phyloP scores from a whole-genome alignment of 805 yeast species.

The Kodamaea neixiangensis region DNA sequence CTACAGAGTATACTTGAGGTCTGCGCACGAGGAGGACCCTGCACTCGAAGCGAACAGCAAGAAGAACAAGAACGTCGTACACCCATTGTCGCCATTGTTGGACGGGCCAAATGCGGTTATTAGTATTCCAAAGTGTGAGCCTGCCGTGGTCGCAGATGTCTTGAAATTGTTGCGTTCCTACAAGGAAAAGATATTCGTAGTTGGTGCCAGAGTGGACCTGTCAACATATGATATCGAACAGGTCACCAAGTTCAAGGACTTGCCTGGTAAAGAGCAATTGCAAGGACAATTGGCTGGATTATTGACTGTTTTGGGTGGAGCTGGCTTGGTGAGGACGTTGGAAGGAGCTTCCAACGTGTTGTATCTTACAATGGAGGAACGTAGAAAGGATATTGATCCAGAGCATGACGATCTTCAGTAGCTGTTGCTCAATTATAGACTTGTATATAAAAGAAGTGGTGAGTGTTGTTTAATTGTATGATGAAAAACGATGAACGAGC shows the following conservation, averaged over 20 bases:
- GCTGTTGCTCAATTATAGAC: neutral
- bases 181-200: constrained; percentile 71
- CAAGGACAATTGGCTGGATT: constrained; percentile 83
- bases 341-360: constrained; percentile 66
- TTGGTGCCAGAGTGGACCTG: constrained; percentile 83
- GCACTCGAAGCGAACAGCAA: constrained; percentile 55
- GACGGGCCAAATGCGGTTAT: constrained; percentile 87
- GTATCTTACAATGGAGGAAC: constrained; percentile 74
- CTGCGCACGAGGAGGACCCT: constrained; percentile 71
- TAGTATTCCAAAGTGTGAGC: constrained; percentile 67
- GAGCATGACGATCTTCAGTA: neutral
- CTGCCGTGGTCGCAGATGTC: constrained; percentile 62
- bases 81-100: constrained; percentile 71
- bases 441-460: neutral
- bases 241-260: constrained; percentile 64
- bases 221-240: constrained; percentile 52
- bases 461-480: too few relatives aligned
- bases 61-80: constrained; percentile 47
- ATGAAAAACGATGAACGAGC: too few relatives aligned
- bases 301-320: constrained; percentile 84
- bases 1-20: constrained; percentile 75
- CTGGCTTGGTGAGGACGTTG: constrained; percentile 81
- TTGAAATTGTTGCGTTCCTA: constrained; percentile 61
- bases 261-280: constrained; percentile 70
- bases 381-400: constrained; percentile 44